Evolutionary conservation across 371 early-diverging fungal species (phyloP), one percentile per base, ranked within the genome.

Genomic region (Circinella minor): DNA sequence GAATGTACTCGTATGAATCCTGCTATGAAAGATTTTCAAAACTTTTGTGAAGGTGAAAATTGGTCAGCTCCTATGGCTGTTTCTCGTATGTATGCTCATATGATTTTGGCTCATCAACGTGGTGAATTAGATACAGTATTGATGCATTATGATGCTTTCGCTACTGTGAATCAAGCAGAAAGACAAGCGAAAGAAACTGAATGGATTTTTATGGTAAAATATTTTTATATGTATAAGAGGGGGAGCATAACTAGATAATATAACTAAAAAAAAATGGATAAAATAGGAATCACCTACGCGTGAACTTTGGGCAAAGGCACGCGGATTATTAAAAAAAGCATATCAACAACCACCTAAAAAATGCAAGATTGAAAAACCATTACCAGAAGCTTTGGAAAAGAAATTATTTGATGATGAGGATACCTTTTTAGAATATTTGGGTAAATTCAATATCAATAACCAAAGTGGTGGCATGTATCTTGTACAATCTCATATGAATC

Each of bases 391-490:
- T 43, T 54, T 90, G 37, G 69, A 75, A 10, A 66, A 76, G 13
- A 66, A 76, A 15, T 67, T 89, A 27, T 89, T 90, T 70, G 81
- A 88, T 8, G 83, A 88, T 66, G 83, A 82, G 61, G 82, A 85
- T 48, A 87, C 87, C 3, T 90, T 86, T 68, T 78, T 90, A 57
- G 81, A 86, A 34, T 86, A 84, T 63, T 73, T 90, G 20, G 90
- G 90, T 55, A 84, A 88, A 70, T 90, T 87, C 78, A 88, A 89
- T 73, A 84, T 90, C 71, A 90, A 90, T 73, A 89, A 90, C 70
- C 90, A 90, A 70, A 87, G 86, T 60, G 90, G 90, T 55, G 90
- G 90, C 62, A 73, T 90, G 73, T 90, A 88, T 70, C 73, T 89
- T 34, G 77, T 89, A 36, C 90, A 90, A 37, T 87, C 89, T 0